phyloP scores from a whole-genome alignment of 352 stramenopile species.

The Hyaloperonospora brassicae region DNA sequence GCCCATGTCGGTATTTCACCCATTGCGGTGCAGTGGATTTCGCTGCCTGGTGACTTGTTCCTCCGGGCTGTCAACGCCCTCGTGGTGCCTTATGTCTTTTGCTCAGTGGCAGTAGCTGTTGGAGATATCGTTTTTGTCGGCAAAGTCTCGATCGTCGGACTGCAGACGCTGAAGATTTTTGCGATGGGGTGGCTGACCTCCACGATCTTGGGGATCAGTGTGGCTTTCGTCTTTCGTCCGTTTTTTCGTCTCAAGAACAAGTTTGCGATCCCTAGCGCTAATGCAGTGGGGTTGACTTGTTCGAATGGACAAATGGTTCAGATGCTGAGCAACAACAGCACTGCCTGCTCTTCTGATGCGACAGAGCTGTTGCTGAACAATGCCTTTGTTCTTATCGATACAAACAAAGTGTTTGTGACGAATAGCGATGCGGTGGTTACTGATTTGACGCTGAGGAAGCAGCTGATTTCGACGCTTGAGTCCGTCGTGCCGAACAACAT shows the following conservation, averaged over 20 bases:
- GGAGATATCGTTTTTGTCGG: slow-evolving; percentile 71
- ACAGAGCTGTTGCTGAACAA: slow-evolving; percentile 19
- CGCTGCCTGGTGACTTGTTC: slow-evolving; percentile 70
- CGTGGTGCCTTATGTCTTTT: slow-evolving; percentile 80
- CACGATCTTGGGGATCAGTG: slow-evolving; percentile 37
- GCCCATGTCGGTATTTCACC: slow-evolving; percentile 33
- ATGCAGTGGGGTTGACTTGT: slow-evolving; percentile 46
- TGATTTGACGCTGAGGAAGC: slow-evolving; percentile 44
- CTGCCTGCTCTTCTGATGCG: slow-evolving; percentile 22
- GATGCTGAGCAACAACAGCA: slow-evolving; percentile 22
- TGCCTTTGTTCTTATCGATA: slow-evolving; percentile 39
- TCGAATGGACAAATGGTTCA: slow-evolving; percentile 33
- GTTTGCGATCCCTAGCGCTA: slow-evolving; percentile 18
- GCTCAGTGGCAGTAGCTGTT: slow-evolving; percentile 63
- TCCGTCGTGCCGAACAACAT: slow-evolving; percentile 64
- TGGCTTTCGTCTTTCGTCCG: slow-evolving; percentile 52
- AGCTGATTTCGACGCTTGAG: slow-evolving; percentile 53
- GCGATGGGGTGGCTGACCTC: slow-evolving; percentile 45
- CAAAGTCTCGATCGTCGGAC: slow-evolving; percentile 58
- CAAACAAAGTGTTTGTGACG: slow-evolving; percentile 45
- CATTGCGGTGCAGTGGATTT: slow-evolving; percentile 43
- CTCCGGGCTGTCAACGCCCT: slow-evolving; percentile 66
- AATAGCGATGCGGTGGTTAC: slow-evolving; percentile 32
- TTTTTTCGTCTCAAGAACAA: slow-evolving; percentile 34
- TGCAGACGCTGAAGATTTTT: slow-evolving; percentile 64